Evolutionary conservation across 176 grass and related monocot species (phyloP).

Genomic region (Oryza australiensis): DNA sequence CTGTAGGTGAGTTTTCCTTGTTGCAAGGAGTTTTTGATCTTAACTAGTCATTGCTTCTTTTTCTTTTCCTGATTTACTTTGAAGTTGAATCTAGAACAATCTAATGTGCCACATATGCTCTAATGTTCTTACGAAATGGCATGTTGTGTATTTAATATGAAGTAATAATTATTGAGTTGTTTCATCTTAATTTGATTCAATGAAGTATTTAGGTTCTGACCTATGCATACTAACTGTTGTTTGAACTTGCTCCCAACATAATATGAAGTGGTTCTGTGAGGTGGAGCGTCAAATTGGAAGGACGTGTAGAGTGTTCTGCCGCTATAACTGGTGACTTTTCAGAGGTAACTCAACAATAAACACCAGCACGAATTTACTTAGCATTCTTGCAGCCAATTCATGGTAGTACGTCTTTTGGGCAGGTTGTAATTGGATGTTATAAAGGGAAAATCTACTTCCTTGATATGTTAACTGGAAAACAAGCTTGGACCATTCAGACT

Average conservation of each 20-base stretch:
- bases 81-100: slow-evolving; percentile 11
- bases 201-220: neutral
- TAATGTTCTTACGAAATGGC: neutral
- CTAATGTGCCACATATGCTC: neutral
- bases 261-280: slow-evolving; percentile 60
- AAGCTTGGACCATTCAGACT: slow-evolving; percentile 76
- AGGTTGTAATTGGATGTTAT: slow-evolving; percentile 95
- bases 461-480: slow-evolving; percentile 62
- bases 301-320: slow-evolving; percentile 77
- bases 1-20: slow-evolving; percentile 47
- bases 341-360: slow-evolving; percentile 47
- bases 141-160: neutral
- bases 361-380: neutral
- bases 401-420: slow-evolving; percentile 29
- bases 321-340: slow-evolving; percentile 78
- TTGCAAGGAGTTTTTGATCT: neutral
- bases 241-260: neutral
- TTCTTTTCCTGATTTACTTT: slow-evolving; percentile 1
- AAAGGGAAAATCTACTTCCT: slow-evolving; percentile 93
- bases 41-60: slow-evolving; percentile 16
- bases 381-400: slow-evolving; percentile 14
- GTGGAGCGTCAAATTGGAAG: slow-evolving; percentile 84
- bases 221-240: slow-evolving; percentile 13
- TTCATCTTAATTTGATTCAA: slow-evolving; percentile 9
- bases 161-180: neutral